Evolutionary conservation across 83 land plant species (phyloP).

Genomic region (Picea abies): DNA sequence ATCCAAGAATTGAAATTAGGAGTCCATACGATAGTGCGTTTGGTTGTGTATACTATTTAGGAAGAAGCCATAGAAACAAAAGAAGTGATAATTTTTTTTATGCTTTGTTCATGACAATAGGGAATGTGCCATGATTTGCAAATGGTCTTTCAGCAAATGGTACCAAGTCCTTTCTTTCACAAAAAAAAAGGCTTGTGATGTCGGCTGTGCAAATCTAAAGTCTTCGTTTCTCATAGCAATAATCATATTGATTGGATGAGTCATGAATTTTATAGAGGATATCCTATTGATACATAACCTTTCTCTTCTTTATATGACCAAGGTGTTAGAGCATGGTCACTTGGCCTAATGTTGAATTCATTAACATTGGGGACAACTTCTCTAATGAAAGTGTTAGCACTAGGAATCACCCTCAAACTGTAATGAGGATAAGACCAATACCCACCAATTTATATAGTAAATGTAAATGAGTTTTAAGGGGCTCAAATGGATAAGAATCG

Average conservation of each 20-base stretch:
- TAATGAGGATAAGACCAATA: too few relatives aligned
- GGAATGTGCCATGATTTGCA: conserved; percentile 86
- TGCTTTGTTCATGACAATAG: conserved; percentile 91
- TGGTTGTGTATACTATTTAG: conserved; percentile 21
- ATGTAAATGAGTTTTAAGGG: too few relatives aligned
- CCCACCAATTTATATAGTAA: too few relatives aligned
- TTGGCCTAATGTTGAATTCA: conserved; percentile 87
- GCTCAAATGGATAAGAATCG: too few relatives aligned
- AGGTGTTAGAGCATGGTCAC: conserved; percentile 89
- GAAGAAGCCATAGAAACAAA: conserved; percentile 74
- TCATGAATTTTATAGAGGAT: conserved; percentile 80
- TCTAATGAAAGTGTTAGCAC: conserved; percentile 51
- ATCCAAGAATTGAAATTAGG: too few relatives aligned
- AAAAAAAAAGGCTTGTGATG: conserved; percentile 58
- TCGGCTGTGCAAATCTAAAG: conserved; percentile 87
- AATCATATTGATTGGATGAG: conserved; percentile 90
- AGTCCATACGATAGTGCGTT: too few relatives aligned
- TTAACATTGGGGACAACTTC: conserved; percentile 82
- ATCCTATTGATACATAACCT: conserved; percentile 47
- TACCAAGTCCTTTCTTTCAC: conserved; percentile 72
- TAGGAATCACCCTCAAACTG: too few relatives aligned
- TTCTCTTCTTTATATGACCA: conserved; percentile 33
- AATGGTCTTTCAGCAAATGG: conserved; percentile 82
- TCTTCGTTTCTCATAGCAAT: conserved; percentile 82
- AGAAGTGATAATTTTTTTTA: conserved; percentile 89